Percentiles rank a stretch among this genome's conserved stretches.
phyloP scores from a whole-genome alignment of 768 basidiomycete species.

The Boletus reticuloceps region DNA sequence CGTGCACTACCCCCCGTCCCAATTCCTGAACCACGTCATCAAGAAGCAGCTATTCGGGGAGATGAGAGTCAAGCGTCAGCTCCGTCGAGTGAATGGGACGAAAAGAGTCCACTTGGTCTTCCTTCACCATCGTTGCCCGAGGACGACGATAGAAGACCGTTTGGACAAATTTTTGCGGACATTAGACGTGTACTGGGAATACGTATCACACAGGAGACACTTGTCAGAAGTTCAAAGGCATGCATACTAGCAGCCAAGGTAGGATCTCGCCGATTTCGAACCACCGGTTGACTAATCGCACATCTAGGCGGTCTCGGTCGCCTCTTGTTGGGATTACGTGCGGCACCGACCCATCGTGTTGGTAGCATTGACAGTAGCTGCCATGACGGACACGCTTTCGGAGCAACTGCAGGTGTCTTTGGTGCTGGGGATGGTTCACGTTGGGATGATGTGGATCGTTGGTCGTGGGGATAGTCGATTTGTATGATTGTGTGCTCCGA shows the following conservation, averaged over 20 bases:
- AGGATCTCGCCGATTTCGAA: neutral
- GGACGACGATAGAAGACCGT: neutral
- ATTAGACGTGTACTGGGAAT: slow-evolving; percentile 4
- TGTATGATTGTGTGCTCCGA: neutral
- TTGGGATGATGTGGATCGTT: slow-evolving; percentile 26
- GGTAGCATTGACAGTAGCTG: slow-evolving; percentile 33
- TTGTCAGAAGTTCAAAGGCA: slow-evolving; percentile 34
- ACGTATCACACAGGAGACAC: slow-evolving; percentile 14
- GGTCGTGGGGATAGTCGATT: neutral
- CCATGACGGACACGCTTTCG: slow-evolving; percentile 46
- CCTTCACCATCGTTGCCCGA: slow-evolving; percentile 4
- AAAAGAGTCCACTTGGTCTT: slow-evolving; percentile 20
- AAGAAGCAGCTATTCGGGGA: neutral
- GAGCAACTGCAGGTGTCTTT: slow-evolving; percentile 38
- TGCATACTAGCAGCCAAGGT: slow-evolving; percentile 38
- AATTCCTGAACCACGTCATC: neutral
- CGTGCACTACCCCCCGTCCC: slow-evolving; percentile 19
- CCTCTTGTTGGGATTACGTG: slow-evolving; percentile 19
- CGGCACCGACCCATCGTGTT: slow-evolving; percentile 26
- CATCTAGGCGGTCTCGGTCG: slow-evolving; percentile 25
- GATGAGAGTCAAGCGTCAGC: neutral
- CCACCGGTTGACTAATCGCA: neutral
- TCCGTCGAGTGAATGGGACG: neutral
- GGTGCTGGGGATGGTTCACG: slow-evolving; percentile 40
- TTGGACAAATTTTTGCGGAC: neutral